Conservation (phyloP, 768 basidiomycete genomes). For the Naganishia onofrii region DNA sequence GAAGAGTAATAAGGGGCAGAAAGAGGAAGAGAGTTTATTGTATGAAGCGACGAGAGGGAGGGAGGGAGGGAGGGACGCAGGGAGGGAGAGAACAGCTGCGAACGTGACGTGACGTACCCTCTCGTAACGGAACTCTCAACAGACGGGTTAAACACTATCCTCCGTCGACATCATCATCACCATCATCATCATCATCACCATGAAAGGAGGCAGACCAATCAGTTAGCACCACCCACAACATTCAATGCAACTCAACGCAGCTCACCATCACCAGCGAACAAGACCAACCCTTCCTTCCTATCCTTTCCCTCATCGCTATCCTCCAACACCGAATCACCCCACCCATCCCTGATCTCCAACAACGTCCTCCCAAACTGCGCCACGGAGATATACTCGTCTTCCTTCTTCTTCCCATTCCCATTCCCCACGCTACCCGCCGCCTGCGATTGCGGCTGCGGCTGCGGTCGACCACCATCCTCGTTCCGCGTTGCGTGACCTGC, state of each 20-base stretch:
- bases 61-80: no score
- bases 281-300: constrained; percentile 68
- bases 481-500: constrained; percentile 37
- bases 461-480: not conserved
- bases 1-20: no score
- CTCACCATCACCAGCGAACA: constrained; percentile 75
- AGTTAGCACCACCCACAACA: not conserved
- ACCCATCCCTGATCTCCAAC: constrained; percentile 62
- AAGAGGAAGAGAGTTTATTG: no score
- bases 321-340: constrained; percentile 49
- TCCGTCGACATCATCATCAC: not conserved
- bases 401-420: constrained; percentile 11
- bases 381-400: constrained; percentile 70
- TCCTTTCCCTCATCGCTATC: constrained; percentile 52
- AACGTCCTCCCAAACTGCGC: constrained; percentile 77
- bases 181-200: not conserved
- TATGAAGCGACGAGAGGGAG: no score
- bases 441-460: constrained; percentile 1
- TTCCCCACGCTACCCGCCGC: constrained; percentile 10
- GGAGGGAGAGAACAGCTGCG: not conserved
- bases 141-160: constrained; percentile 72
- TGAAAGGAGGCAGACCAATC: not conserved
- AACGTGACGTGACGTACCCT: constrained; percentile 53
- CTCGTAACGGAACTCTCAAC: constrained; percentile 82
- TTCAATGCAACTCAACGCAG: not conserved